Percentiles rank a stretch among this genome's conserved stretches.
Evolutionary conservation across 2,329 filamentous ascomycete species (phyloP).

Genomic region (Hypoxylon sp.): DNA sequence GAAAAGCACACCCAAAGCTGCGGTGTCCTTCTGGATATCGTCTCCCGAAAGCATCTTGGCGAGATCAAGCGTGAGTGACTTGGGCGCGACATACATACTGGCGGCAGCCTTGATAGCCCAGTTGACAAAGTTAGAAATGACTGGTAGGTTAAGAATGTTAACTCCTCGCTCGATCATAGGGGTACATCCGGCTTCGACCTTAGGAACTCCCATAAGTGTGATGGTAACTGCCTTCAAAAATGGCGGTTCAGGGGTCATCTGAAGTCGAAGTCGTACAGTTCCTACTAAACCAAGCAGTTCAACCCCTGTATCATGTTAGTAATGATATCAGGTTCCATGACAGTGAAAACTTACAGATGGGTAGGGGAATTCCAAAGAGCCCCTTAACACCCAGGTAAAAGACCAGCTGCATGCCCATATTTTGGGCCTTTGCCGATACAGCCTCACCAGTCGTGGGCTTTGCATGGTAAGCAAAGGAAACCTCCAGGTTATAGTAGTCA

Average conservation of each 20-base stretch:
- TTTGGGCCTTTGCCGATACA: slow-evolving; percentile 82
- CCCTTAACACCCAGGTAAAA: slow-evolving; percentile 94
- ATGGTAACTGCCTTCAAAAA: slow-evolving; percentile 93
- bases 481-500: slow-evolving; percentile 91
- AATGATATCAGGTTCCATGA: neutral
- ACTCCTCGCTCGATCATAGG: slow-evolving; percentile 92
- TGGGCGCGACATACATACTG: slow-evolving; percentile 92
- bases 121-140: slow-evolving; percentile 97
- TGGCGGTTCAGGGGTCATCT: slow-evolving; percentile 88
- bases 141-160: slow-evolving; percentile 88
- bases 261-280: slow-evolving; percentile 82
- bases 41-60: slow-evolving; percentile 91
- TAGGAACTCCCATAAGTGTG: slow-evolving; percentile 92
- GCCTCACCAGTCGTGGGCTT: slow-evolving; percentile 71
- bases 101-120: slow-evolving; percentile 89
- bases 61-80: slow-evolving; percentile 91
- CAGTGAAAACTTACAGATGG: slow-evolving; percentile 66
- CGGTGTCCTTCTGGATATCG: slow-evolving; percentile 87
- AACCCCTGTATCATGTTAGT: slow-evolving; percentile 59
- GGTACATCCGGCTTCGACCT: slow-evolving; percentile 87
- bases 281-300: slow-evolving; percentile 91
- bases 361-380: slow-evolving; percentile 86
- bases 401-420: slow-evolving; percentile 96
- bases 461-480: slow-evolving; percentile 90
- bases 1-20: slow-evolving; percentile 89